A percentile compares a stretch with the other conserved stretches of the same genome.
These are phyloP conservation scores for Neostapfia colusana DNA, from an alignment of 176 grass and related monocot species.

Conservation along the genomic window DNA sequence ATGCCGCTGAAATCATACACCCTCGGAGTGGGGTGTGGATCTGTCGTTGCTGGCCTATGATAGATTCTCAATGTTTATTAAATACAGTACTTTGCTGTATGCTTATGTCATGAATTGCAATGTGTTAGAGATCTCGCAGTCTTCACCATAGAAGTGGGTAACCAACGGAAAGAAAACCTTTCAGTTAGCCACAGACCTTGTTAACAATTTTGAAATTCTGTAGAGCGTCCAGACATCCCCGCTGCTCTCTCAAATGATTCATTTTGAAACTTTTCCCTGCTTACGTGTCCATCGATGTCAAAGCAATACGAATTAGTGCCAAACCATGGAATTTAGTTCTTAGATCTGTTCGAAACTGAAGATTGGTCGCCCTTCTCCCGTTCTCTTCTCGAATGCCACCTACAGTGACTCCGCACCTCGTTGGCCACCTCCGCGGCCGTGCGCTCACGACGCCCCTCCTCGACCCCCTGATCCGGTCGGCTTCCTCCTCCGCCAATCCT, in stretches of 20 bases:
- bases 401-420: slow-evolving; percentile 25
- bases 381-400: neutral
- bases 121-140: neutral
- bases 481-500: slow-evolving; percentile 48
- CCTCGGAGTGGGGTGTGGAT: neutral
- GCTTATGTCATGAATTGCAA: neutral
- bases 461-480: slow-evolving; percentile 35
- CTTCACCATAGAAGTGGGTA: no score
- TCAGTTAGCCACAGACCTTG: no score
- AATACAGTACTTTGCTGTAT: neutral
- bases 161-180: no score
- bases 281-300: no score
- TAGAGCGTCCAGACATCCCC: no score
- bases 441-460: slow-evolving; percentile 35
- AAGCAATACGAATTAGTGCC: no score
- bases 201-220: no score
- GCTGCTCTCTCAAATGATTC: no score
- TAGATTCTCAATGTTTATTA: neutral
- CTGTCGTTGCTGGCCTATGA: neutral
- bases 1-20: neutral
- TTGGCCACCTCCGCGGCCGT: slow-evolving; percentile 27
- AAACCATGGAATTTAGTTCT: no score
- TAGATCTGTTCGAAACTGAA: no score
- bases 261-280: no score
- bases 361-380: neutral